Percentiles rank a stretch among this genome's conserved stretches.
Conservation (phyloP, 352 stramenopile species). For the Phytophthora multivora region DNA sequence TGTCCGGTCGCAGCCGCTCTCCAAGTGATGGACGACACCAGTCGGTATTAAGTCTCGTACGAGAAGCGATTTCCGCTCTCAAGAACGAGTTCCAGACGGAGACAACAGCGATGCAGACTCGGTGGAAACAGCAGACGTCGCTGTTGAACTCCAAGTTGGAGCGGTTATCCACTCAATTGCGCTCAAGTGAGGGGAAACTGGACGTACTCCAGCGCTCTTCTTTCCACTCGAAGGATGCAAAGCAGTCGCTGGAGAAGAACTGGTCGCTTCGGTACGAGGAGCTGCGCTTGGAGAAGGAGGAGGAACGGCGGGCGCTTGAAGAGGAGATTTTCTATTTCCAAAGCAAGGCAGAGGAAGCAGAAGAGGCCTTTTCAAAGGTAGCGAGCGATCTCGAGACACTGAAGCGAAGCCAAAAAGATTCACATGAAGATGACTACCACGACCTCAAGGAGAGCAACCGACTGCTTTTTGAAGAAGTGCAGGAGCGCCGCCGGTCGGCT, state of each 20-base stretch:
- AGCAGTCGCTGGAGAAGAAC: conserved; percentile 42
- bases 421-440: conserved; percentile 35
- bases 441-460: conserved; percentile 74
- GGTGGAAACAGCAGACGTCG: conserved; percentile 53
- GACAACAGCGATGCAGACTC: conserved; percentile 32
- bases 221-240: conserved; percentile 51
- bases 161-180: conserved; percentile 44
- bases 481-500: conserved; percentile 53
- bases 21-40: conserved; percentile 12
- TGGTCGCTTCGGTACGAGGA: conserved; percentile 54
- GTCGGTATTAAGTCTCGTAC: conserved; percentile 27
- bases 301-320: conserved; percentile 46
- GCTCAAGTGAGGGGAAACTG: conserved; percentile 54
- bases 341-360: conserved; percentile 33
- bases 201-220: conserved; percentile 49
- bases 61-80: conserved; percentile 38
- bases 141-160: conserved; percentile 49
- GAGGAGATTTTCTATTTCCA: conserved; percentile 47
- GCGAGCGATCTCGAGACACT: conserved; percentile 40
- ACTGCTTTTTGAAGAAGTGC: conserved; percentile 61
- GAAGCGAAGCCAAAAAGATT: conserved; percentile 23
- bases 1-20: conserved; percentile 9
- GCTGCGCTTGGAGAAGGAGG: conserved; percentile 49
- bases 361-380: conserved; percentile 39
- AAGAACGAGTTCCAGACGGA: conserved; percentile 59